These are phyloP conservation scores for Aurantiochytrium sp. DNA, from an alignment of 108 stramenopile genomes.

Conservation along the genomic window DNA sequence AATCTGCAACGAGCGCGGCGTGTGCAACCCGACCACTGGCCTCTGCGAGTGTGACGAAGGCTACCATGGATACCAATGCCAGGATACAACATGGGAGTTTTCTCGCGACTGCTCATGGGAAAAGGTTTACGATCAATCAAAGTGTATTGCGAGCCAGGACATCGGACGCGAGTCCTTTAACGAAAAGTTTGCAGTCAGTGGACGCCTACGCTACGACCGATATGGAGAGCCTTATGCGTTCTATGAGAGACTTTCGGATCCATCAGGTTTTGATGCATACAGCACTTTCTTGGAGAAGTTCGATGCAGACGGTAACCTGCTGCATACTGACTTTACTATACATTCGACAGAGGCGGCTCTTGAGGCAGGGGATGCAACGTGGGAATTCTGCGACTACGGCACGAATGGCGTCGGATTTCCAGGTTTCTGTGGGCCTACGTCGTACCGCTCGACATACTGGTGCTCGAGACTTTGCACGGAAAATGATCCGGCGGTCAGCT, in stretches of 20 bases:
- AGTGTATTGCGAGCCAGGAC: neutral
- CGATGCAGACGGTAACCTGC: neutral
- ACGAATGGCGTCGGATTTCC: neutral
- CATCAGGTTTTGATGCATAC: neutral
- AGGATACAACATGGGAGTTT: neutral
- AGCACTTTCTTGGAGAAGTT: neutral
- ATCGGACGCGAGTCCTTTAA: neutral
- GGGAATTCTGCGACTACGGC: neutral
- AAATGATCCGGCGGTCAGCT: too few species aligned
- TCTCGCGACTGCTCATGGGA: neutral
- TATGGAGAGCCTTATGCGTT: neutral
- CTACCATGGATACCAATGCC: neutral
- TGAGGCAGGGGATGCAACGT: neutral
- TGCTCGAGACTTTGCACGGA: neutral
- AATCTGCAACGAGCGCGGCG: neutral
- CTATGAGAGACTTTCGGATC: neutral
- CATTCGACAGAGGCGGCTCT: neutral
- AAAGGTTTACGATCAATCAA: neutral
- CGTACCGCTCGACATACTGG: neutral
- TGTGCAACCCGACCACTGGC: neutral
- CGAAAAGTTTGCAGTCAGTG: neutral
- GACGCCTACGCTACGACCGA: neutral
- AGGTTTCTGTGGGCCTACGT: neutral
- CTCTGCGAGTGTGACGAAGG: neutral
- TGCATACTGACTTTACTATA: neutral